Evolutionary conservation across 2,329 filamentous ascomycete species (phyloP), one percentile per base, ranked within the genome.

Genomic region (Aspergillus pseudoterreus): DNA sequence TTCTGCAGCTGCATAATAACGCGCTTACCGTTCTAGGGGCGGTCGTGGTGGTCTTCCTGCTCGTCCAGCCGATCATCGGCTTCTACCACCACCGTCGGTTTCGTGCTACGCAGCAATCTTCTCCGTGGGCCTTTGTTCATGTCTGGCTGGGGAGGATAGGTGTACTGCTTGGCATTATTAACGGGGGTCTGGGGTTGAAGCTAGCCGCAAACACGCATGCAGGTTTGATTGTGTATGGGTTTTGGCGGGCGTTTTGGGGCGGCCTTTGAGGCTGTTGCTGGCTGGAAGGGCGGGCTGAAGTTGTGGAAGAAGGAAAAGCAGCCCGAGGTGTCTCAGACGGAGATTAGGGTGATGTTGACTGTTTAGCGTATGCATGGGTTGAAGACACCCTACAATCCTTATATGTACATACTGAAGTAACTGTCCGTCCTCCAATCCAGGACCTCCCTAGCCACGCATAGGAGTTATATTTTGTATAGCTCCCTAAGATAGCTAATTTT

Each of bases 121-220:
- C 41, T 9, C n/a, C 33, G 9, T 53, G 48, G 54, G 52, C 56
- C 2, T 56, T 50, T 38, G 11, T 52, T n/a, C 53, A 57, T 52
- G 45, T 55, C 27, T 80, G 78, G 78, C 54, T 78, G 24, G 78
- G 78, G 5, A 68, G 78, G 4, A 57, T 71, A 21, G 64, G 72
- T 4, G 71, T 80, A 19, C 69, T 73, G 0, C 66, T 80, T 1
- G 77, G 75, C 12, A 78, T 79, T 49, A 71, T 80, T 66, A 80
- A 80, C 51, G 77, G 78, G 12, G 78, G 76, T 2, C 64, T 79
- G 1, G 78, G 78, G 0, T 63, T 80, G 17, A 60, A 67, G 53
- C 64, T 78, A 15, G 74, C 75, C 3, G 64, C 67, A 22, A 64
- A 65, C 43, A 69, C 65, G 46, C 36, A 14, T 8, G 51, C 42